Conservation (phyloP, 352 stramenopile genomes). For the Phytophthora litchii region DNA sequence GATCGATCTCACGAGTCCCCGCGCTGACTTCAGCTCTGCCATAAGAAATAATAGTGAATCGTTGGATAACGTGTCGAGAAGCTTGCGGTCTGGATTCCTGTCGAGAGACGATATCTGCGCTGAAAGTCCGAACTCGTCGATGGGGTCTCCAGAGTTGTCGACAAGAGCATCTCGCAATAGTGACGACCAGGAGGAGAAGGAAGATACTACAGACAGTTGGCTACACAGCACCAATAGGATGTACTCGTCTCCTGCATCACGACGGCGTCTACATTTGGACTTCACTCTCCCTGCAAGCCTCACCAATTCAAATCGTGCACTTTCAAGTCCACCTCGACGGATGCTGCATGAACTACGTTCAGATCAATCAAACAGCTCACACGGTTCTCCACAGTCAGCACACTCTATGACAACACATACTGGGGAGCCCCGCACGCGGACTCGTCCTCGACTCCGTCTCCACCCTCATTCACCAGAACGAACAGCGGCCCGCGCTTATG, state of each 20-base stretch:
- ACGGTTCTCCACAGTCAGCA: slow-evolving; percentile 21
- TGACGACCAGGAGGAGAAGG: slow-evolving; percentile 39
- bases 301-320: slow-evolving; percentile 16
- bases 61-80: slow-evolving; percentile 12
- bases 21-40: slow-evolving; percentile 1
- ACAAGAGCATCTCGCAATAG: slow-evolving; percentile 5
- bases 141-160: slow-evolving; percentile 19
- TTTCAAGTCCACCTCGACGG: slow-evolving; percentile 13
- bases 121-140: slow-evolving; percentile 56
- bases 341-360: slow-evolving; percentile 14
- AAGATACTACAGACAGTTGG: slow-evolving; percentile 11
- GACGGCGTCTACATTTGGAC: slow-evolving; percentile 43
- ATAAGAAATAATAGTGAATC: slow-evolving; percentile 11
- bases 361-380: slow-evolving; percentile 15
- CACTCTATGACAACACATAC: slow-evolving; percentile 19
- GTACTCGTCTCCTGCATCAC: slow-evolving; percentile 15
- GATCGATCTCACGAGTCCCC: slow-evolving; percentile 71
- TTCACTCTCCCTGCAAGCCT: slow-evolving; percentile 32
- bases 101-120: slow-evolving; percentile 54
- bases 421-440: slow-evolving; percentile 20
- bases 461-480: slow-evolving; percentile 32
- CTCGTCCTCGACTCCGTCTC: slow-evolving; percentile 24
- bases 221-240: slow-evolving; percentile 7
- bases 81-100: not conserved
- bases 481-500: slow-evolving; percentile 32